Conservation (phyloP, 352 stramenopile genomes). For the Phytophthora multivora region DNA sequence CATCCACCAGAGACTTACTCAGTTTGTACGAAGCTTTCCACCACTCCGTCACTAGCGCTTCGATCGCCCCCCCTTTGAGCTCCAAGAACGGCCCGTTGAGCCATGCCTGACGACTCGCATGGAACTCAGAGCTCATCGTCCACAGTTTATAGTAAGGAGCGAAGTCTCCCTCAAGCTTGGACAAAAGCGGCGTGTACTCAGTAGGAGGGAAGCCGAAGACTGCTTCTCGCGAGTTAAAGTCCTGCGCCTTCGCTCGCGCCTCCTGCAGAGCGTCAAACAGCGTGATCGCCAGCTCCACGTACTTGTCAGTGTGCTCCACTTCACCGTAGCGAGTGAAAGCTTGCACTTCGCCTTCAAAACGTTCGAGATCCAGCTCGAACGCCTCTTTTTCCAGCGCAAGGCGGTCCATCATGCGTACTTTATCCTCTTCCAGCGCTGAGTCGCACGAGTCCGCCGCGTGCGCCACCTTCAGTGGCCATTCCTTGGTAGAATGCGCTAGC, state of each 20-base stretch:
- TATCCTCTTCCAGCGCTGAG: slow-evolving; percentile 90
- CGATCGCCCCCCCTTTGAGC: slow-evolving; percentile 89
- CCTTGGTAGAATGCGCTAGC: slow-evolving; percentile 90
- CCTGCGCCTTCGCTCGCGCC: slow-evolving; percentile 87
- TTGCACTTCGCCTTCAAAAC: slow-evolving; percentile 90
- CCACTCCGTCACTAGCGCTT: slow-evolving; percentile 91
- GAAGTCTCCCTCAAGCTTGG: slow-evolving; percentile 87
- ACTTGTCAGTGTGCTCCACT: slow-evolving; percentile 89
- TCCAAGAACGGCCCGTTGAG: slow-evolving; percentile 92
- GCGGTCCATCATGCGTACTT: slow-evolving; percentile 94
- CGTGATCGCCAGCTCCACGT: slow-evolving; percentile 86
- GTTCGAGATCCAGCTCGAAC: slow-evolving; percentile 85
- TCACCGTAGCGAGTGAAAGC: slow-evolving; percentile 89
- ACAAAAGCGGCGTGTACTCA: slow-evolving; percentile 86
- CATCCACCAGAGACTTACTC: slow-evolving; percentile 89
- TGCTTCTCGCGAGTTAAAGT: slow-evolving; percentile 93
- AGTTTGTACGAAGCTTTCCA: slow-evolving; percentile 94
- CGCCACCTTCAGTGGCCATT: slow-evolving; percentile 84
- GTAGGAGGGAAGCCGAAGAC: slow-evolving; percentile 94
- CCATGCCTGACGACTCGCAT: slow-evolving; percentile 91
- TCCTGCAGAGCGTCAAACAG: slow-evolving; percentile 92
- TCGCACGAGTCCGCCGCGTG: slow-evolving; percentile 86
- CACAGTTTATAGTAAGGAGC: slow-evolving; percentile 94
- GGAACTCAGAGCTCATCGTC: slow-evolving; percentile 95
- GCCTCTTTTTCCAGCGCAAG: slow-evolving; percentile 91